Base-by-base conservation (phyloP, 495 filamentous ascomycete species). In the Penicillium salamii region DNA sequence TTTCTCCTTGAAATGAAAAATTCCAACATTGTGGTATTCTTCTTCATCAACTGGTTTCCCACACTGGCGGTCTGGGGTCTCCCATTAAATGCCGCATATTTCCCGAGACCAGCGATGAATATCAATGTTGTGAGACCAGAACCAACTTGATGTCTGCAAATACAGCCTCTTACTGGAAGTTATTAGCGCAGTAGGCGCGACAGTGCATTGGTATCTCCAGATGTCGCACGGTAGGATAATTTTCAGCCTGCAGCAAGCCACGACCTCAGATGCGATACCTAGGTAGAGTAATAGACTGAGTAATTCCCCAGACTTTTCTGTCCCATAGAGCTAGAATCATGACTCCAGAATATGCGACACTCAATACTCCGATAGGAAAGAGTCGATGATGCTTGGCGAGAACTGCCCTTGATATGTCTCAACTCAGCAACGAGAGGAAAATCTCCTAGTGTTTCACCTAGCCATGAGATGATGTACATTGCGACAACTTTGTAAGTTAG, bases 111-210 rank as follows among this genome's bases (percentile, higher is more conserved):
- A 35, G 15, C 23, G 39, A 33, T 39, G 12, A 17, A n/a, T 45
- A 23, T 17, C n/a, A 58, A 55, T 49, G 36, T 42, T 44, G 28
- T 55, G 47, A 55, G 29, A 55, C 48, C 35, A 6, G 35, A 32
- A 19, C 19, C 5, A 18, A 21, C 28, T 20, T 48, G 39, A 14
- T 24, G 17, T 26, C 24, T 37, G 15, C 20, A n/a, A n/a, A 32
- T 17, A 9, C 46, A 14, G 24, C 18, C 17, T 33, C 35, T 13
- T 17, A 34, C 24, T 34, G n/a, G 21, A 7, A 14, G n/a, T 36
- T 42, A 44, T 49, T 55, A 41, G 44, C 42, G 33, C 52, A 38
- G 21, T 52, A 52, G 32, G 39, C 50, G 50, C 50, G 23, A 57
- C 23, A 42, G 13, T 55, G 54, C 50, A 46, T 57, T 52, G 13